These are phyloP conservation scores for Somion occarium DNA, from an alignment of 1,284 basidiomycete genomes.

Conservation along the genomic window DNA sequence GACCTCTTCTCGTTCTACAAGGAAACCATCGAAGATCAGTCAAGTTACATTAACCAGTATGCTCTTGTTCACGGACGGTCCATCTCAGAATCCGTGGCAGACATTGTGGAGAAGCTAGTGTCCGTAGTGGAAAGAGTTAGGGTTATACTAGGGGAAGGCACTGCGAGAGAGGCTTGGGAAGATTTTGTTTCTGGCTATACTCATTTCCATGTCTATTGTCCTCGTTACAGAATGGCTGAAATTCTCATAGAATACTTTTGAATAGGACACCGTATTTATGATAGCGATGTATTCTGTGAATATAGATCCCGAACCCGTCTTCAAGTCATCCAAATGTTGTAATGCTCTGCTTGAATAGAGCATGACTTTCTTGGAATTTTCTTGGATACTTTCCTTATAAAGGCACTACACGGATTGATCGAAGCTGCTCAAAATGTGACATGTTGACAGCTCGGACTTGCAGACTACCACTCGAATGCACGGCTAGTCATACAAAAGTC, in stretches of 20 bases:
- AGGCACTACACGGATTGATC: too few relatives aligned
- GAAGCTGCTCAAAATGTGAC: too few relatives aligned
- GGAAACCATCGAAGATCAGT: slow-evolving; percentile 12
- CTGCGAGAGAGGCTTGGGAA: slow-evolving; percentile 14
- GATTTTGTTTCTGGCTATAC: slow-evolving; percentile 16
- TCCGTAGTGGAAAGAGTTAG: slow-evolving; percentile 11
- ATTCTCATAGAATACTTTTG: slow-evolving; percentile 1
- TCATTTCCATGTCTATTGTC: slow-evolving; percentile 9
- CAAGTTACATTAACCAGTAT: slow-evolving; percentile 13
- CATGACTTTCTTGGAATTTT: too few relatives aligned
- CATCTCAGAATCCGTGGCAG: slow-evolving; percentile 4
- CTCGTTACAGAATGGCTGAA: slow-evolving; percentile 8
- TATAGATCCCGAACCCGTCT: too few relatives aligned
- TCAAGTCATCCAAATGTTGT: too few relatives aligned
- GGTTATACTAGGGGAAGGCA: slow-evolving; percentile 11
- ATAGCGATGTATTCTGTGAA: too few relatives aligned
- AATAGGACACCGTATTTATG: too few relatives aligned
- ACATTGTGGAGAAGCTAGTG: slow-evolving; percentile 13
- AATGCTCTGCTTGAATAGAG: too few relatives aligned
- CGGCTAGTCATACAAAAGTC: too few relatives aligned
- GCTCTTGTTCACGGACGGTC: slow-evolving; percentile 10
- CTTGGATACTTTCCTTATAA: too few relatives aligned
- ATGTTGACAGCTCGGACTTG: neutral
- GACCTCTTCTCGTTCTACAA: slow-evolving; percentile 17
- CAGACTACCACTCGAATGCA: too few relatives aligned